Base-by-base conservation (phyloP, 148 eudicot genomes). In the Nepenthes gracilis region DNA sequence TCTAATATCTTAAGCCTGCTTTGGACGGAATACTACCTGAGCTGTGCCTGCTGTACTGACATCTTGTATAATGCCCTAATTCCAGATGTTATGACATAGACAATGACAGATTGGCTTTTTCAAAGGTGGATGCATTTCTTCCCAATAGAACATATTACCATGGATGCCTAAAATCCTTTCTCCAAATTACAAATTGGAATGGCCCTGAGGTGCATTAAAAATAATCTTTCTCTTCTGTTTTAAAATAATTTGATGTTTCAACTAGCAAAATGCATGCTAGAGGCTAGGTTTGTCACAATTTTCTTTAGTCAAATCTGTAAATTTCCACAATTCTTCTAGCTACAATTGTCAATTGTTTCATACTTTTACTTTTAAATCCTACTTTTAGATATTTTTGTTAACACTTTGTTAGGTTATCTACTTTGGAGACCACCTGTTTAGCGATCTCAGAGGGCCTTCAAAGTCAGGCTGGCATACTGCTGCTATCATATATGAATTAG, bases 381-480 rank as follows among this genome's bases (percentile, higher is more conserved):
- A 55, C 51, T 8, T 36, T 53, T 48, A 47, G 47, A 23, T 23
- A 23, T 23, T 23, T 23, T 23, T 23, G 23, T 23, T 23, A 23
- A 23, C 36, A 45, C 53, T 56, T 66, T 64, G 35, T 40, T 70
- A 93, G 99, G 99, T 94, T 63, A 94, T 94, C 68, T 94, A 94
- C 77, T 94, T 89, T 74, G 99, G 99, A 55, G 99, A 94, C 81
- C 99, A 89, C 71, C 78, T 94, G 50, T 90, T 89, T 64, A 94
- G 99, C 63, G 99, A 94, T 70, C 78, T 94, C 5, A 82, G 99
- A 74, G 99, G 99, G 57, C 99, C 99, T 75, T 73, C 97, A 58
- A 89, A 85, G 73, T 88, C 95, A 8, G 99, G 99, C 23, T 94
- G 99, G 99, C 89, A 88, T 68, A 94, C 99, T 57, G 99, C 99